These are phyloP conservation scores for Thermothelomyces thermophilus DNA, from an alignment of 2,329 filamentous ascomycete genomes.

Conservation along the genomic window DNA sequence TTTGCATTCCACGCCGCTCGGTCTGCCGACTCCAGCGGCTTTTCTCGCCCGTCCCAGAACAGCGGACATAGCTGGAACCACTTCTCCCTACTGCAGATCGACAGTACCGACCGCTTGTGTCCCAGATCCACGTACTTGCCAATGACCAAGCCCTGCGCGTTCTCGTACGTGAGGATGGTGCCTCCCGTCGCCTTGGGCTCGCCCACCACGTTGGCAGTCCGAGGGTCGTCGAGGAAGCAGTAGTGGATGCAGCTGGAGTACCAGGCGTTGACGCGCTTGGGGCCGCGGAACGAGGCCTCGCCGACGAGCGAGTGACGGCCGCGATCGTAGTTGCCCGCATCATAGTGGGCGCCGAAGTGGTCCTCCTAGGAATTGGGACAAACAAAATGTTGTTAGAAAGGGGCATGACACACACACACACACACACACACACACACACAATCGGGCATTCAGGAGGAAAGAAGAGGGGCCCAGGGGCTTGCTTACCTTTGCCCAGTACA, in stretches of 20 bases:
- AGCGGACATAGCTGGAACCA: slow-evolving; percentile 63
- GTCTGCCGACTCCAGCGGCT: slow-evolving; percentile 38
- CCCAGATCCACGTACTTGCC: slow-evolving; percentile 66
- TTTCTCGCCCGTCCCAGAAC: slow-evolving; percentile 41
- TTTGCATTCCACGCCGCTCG: slow-evolving; percentile 41
- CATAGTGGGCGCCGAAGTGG: slow-evolving; percentile 48
- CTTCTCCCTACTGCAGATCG: slow-evolving; percentile 56
- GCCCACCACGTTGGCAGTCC: slow-evolving; percentile 51
- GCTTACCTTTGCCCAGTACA: slow-evolving; percentile 63
- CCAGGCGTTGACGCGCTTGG: slow-evolving; percentile 54
- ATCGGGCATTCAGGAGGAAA: background rate
- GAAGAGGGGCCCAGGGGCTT: background rate
- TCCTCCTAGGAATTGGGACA: slow-evolving; percentile 38
- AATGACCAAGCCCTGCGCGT: slow-evolving; percentile 63
- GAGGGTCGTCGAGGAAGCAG: slow-evolving; percentile 53
- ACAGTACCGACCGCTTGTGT: slow-evolving; percentile 63
- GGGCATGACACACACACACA: no score
- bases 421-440: no score
- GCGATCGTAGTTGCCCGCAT: slow-evolving; percentile 48
- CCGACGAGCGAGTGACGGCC: slow-evolving; percentile 52
- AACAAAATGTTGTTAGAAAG: no score
- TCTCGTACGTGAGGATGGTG: slow-evolving; percentile 65
- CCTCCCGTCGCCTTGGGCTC: slow-evolving; percentile 66
- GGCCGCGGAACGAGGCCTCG: slow-evolving; percentile 51
- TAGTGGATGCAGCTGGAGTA: slow-evolving; percentile 57